A percentile compares a stretch with the other conserved stretches of the same genome.
These are phyloP conservation scores for Apophysomyces ossiformis DNA, from an alignment of 371 early-diverging fungal genomes.

Conservation along the genomic window DNA sequence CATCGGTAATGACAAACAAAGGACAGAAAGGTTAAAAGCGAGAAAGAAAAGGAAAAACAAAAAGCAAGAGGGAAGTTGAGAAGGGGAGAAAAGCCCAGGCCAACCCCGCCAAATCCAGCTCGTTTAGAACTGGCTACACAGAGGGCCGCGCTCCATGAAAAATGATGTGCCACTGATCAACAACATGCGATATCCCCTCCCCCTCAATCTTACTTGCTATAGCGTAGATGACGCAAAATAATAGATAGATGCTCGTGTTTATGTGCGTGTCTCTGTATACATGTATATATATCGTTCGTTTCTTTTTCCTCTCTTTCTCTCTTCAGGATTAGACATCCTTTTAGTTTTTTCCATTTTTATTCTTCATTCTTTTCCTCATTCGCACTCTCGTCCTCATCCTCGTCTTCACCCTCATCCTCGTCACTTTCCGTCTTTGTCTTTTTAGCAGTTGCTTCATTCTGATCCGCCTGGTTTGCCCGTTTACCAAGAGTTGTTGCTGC, in stretches of 20 bases:
- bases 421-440: background rate
- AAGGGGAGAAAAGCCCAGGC: background rate
- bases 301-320: background rate
- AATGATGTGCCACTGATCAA: no score
- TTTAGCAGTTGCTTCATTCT: background rate
- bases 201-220: no score
- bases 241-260: background rate
- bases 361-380: background rate
- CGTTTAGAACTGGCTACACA: no score
- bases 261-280: background rate
- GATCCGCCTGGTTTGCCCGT: conserved; percentile 2
- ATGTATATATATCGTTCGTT: background rate
- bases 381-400: conserved; percentile 18
- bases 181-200: no score
- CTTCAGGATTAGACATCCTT: no score
- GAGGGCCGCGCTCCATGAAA: no score
- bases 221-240: background rate
- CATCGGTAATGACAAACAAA: conserved; percentile 1
- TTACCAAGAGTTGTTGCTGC: conserved; percentile 11
- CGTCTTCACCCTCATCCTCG: conserved; percentile 21
- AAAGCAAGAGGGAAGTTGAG: background rate
- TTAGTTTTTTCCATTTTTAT: background rate
- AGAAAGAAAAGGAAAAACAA: background rate
- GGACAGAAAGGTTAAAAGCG: background rate
- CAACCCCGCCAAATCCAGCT: conserved; percentile 4